A percentile compares a stretch with the other conserved stretches of the same genome.
phyloP scores from a whole-genome alignment of 345 rosid genomes.

The Citrus inodora region DNA sequence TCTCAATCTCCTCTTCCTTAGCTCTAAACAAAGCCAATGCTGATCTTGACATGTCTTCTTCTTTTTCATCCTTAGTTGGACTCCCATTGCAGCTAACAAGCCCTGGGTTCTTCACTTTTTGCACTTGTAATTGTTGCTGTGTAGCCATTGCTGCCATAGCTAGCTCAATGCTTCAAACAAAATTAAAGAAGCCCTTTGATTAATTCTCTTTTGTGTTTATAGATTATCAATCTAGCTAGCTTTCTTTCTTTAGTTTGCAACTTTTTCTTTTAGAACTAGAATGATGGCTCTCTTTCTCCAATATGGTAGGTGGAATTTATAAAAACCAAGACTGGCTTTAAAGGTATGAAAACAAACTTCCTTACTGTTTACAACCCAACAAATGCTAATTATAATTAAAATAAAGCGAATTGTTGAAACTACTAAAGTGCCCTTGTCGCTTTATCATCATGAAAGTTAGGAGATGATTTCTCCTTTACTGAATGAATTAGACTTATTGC shows the following conservation, averaged over 20 bases:
- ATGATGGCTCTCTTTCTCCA: conserved; percentile 39
- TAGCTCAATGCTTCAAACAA: not conserved
- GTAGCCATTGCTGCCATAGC: conserved; percentile 38
- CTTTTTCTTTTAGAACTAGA: conserved; percentile 9
- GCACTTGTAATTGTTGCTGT: conserved; percentile 46
- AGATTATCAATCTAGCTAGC: not conserved
- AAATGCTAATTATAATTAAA: not conserved
- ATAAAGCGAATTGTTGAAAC: not conserved
- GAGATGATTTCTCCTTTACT: conserved; percentile 29
- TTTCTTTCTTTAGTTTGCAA: not conserved
- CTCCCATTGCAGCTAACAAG: conserved; percentile 34
- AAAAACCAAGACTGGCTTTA: conserved; percentile 35
- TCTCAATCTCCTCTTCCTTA: conserved; percentile 95
- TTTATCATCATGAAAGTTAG: conserved; percentile 30
- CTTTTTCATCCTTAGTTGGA: conserved; percentile 50
- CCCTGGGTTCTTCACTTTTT: conserved; percentile 48
- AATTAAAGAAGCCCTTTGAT: not conserved
- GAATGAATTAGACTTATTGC: conserved; percentile 21
- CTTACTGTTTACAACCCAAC: conserved; percentile 28
- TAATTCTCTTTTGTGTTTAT: conserved; percentile 9
- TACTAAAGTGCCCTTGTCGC: conserved; percentile 20
- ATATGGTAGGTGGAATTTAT: conserved; percentile 20
- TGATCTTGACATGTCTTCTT: conserved; percentile 73
- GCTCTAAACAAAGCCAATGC: conserved; percentile 66
- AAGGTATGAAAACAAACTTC: conserved; percentile 25